phyloP scores from a whole-genome alignment of 1,284 basidiomycete species.

The Puccinia coronata region DNA sequence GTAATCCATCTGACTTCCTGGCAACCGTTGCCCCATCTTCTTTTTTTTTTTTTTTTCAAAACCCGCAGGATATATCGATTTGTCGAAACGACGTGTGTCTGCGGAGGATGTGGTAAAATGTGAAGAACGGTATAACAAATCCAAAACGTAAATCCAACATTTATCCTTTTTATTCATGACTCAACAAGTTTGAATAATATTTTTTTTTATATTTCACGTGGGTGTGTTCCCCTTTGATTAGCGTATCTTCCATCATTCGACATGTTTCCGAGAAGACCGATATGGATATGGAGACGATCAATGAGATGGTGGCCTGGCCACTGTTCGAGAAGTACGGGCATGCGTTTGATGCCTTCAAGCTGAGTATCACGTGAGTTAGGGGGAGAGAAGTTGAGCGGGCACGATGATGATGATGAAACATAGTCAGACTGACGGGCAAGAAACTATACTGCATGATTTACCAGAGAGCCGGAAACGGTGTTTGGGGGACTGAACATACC shows the following conservation, averaged over 20 bases:
- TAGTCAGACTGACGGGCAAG: background rate
- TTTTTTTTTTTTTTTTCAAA: background rate
- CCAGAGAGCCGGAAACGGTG: conserved; percentile 83
- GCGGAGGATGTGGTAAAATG: conserved; percentile 98
- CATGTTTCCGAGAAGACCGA: conserved; percentile 86
- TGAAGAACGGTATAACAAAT: conserved; percentile 98
- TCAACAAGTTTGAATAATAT: background rate
- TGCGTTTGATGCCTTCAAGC: conserved; percentile 96
- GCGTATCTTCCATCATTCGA: conserved; percentile 72
- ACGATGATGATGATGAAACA: no score
- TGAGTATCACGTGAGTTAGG: conserved; percentile 83
- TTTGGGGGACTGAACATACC: conserved; percentile 71
- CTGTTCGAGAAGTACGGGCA: conserved; percentile 89
- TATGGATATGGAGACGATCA: conserved; percentile 70
- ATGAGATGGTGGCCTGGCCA: conserved; percentile 91
- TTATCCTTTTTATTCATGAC: background rate
- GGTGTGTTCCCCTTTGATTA: background rate
- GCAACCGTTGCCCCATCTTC: conserved; percentile 33
- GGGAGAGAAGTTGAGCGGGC: no score
- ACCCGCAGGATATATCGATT: conserved; percentile 88
- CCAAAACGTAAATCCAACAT: conserved; percentile 77
- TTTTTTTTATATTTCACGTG: background rate
- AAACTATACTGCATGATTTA: background rate
- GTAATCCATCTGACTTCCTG: conserved; percentile 1
- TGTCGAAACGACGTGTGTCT: conserved; percentile 98